Conservation (phyloP, 2,329 filamentous ascomycete genomes). For the Verticillium zaregamsianum region DNA sequence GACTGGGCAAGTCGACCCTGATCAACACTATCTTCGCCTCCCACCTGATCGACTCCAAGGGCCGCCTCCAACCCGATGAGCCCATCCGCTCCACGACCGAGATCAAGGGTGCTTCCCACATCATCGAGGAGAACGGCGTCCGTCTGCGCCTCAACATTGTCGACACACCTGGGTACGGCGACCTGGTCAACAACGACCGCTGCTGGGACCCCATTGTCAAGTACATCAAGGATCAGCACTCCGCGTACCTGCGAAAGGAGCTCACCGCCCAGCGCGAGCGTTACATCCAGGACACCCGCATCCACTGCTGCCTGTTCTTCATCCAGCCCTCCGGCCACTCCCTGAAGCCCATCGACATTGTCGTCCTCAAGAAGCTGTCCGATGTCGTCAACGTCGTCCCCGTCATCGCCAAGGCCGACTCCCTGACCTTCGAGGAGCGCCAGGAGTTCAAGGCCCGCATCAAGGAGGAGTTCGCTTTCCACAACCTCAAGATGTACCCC, state of each 20-base stretch:
- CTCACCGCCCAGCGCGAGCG: slow-evolving; percentile 98
- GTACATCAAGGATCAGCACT: slow-evolving; percentile 99
- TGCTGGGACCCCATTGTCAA: slow-evolving; percentile 99
- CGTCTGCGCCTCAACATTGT: slow-evolving; percentile 97
- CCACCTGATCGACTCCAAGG: slow-evolving; percentile 98
- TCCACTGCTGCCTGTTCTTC: slow-evolving; percentile 99
- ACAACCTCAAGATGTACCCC: slow-evolving; percentile 99
- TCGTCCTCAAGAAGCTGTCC: slow-evolving; percentile 98
- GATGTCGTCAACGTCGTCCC: slow-evolving; percentile 99
- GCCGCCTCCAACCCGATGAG: slow-evolving; percentile 87
- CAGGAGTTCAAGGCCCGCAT: slow-evolving; percentile 97
- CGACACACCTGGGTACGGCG: slow-evolving; percentile 96
- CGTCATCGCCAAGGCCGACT: slow-evolving; percentile 97
- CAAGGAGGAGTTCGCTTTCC: slow-evolving; percentile 99
- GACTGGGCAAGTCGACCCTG: slow-evolving; percentile 95
- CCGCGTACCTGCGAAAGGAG: slow-evolving; percentile 97
- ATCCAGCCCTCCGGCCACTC: slow-evolving; percentile 98
- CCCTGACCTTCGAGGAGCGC: slow-evolving; percentile 91
- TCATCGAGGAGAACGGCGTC: slow-evolving; percentile 99
- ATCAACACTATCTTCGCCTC: slow-evolving; percentile 99
- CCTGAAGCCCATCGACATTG: slow-evolving; percentile 98
- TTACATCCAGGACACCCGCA: slow-evolving; percentile 98
- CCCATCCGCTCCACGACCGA: slow-evolving; percentile 92
- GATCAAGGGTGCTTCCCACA: slow-evolving; percentile 96
- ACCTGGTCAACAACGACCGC: slow-evolving; percentile 99